A percentile compares a stretch with the other conserved stretches of the same genome.
These are phyloP conservation scores for Mediolabrus comicus DNA, from an alignment of 108 stramenopile genomes.

Conservation along the genomic window DNA sequence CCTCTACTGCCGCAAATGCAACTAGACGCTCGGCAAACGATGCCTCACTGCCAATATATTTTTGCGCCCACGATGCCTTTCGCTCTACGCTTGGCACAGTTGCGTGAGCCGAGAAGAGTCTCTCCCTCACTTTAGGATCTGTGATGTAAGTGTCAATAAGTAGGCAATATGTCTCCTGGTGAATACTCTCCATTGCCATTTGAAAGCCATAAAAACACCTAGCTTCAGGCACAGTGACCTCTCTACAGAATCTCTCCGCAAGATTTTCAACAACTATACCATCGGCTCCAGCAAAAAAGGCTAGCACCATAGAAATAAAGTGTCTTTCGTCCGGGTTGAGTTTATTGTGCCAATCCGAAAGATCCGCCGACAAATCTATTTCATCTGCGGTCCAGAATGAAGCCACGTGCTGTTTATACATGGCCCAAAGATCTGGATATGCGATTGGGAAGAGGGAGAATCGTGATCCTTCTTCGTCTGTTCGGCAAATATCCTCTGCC, in stretches of 20 bases:
- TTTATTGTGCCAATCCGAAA: slow-evolving; percentile 89
- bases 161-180: slow-evolving; percentile 87
- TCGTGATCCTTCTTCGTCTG: slow-evolving; percentile 72
- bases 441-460: slow-evolving; percentile 92
- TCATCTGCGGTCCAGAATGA: slow-evolving; percentile 99
- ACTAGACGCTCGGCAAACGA: slow-evolving; percentile 85
- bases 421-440: slow-evolving; percentile 89
- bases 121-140: slow-evolving; percentile 66
- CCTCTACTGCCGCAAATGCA: slow-evolving; percentile 93
- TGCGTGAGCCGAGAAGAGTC: slow-evolving; percentile 72
- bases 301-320: slow-evolving; percentile 81
- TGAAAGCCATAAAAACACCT: slow-evolving; percentile 94
- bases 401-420: slow-evolving; percentile 98
- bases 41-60: slow-evolving; percentile 71
- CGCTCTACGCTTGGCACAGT: slow-evolving; percentile 76
- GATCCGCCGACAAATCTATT: slow-evolving; percentile 91
- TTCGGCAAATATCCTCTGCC: slow-evolving; percentile 59
- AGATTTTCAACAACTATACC: slow-evolving; percentile 91
- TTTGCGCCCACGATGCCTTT: slow-evolving; percentile 87
- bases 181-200: slow-evolving; percentile 92
- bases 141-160: slow-evolving; percentile 87
- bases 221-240: slow-evolving; percentile 88
- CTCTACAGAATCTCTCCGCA: slow-evolving; percentile 79
- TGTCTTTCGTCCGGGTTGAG: slow-evolving; percentile 84
- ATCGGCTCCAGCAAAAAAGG: slow-evolving; percentile 91